These are phyloP conservation scores for Naganishia vaughanmartiniae DNA, from an alignment of 768 basidiomycete genomes.

Conservation along the genomic window DNA sequence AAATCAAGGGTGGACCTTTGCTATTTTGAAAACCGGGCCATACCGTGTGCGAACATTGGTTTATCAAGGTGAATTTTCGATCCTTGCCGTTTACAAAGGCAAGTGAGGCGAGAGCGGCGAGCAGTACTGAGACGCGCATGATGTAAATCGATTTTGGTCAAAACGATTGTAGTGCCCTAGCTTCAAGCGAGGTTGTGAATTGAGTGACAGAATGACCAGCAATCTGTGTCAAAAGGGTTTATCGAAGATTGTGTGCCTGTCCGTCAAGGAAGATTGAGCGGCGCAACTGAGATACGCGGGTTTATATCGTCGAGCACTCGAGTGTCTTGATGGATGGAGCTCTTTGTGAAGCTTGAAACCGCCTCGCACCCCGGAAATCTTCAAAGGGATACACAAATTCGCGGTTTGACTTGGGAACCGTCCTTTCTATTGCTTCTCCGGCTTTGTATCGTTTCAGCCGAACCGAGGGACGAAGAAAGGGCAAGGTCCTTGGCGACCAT, in stretches of 20 bases:
- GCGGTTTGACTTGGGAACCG: neutral
- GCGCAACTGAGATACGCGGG: neutral
- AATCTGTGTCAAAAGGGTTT: neutral
- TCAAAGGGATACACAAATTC: no score
- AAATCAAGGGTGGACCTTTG: neutral
- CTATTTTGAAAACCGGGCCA: slow-evolving; percentile 8
- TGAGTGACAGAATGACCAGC: neutral
- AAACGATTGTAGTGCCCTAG: neutral
- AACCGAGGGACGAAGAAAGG: neutral
- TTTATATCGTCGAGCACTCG: neutral
- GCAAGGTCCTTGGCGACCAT: neutral
- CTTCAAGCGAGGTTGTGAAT: neutral
- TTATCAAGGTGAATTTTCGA: neutral
- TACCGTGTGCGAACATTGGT: neutral
- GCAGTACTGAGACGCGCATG: neutral
- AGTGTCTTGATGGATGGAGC: neutral
- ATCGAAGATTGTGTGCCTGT: neutral
- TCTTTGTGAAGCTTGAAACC: neutral
- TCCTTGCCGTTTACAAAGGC: neutral
- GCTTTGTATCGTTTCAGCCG: neutral
- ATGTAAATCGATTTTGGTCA: neutral
- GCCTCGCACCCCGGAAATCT: no score
- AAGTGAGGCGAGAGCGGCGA: slow-evolving; percentile 6
- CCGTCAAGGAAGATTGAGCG: neutral
- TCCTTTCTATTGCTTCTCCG: neutral